Evolutionary conservation across 345 rosid species (phyloP).

Genomic region (Brassica carinata): DNA sequence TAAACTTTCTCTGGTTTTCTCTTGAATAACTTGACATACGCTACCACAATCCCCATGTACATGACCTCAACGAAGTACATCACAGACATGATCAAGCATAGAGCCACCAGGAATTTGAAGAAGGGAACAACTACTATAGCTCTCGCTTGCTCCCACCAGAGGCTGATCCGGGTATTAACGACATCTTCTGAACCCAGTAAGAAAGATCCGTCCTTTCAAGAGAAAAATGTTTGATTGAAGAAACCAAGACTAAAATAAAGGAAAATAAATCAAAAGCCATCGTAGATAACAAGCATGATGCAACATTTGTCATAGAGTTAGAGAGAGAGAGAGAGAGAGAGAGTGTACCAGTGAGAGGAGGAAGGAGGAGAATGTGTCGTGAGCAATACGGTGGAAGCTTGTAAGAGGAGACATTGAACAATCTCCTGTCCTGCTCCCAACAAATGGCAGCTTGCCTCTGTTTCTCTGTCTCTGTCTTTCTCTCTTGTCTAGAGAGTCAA

Average conservation of each 20-base stretch:
- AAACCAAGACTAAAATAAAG: too few relatives aligned
- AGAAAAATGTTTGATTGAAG: too few relatives aligned
- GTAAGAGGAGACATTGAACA: conserved; percentile 38
- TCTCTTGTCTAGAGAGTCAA: conserved; percentile 31
- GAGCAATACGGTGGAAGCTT: conserved; percentile 23
- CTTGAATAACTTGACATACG: conserved; percentile 46
- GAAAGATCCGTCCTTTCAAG: too few relatives aligned
- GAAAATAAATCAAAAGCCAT: conserved; percentile 7
- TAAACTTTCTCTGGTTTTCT: conserved; percentile 47
- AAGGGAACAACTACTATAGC: conserved; percentile 41
- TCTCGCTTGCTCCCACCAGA: conserved; percentile 36
- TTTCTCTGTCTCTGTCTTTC: background rate
- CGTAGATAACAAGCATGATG: conserved; percentile 29
- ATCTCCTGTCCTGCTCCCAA: conserved; percentile 4
- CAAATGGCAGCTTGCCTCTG: conserved; percentile 21
- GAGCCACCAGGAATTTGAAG: conserved; percentile 40
- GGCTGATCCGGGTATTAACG: background rate
- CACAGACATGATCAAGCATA: conserved; percentile 52
- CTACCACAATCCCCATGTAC: conserved; percentile 51
- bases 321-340: background rate
- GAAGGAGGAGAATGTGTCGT: conserved; percentile 29
- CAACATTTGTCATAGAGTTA: conserved; percentile 17
- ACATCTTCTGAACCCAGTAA: background rate
- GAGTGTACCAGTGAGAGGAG: conserved; percentile 35
- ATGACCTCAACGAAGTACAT: conserved; percentile 53